A percentile compares a stretch with the other conserved stretches of the same genome.
phyloP scores from a whole-genome alignment of 2,329 filamentous ascomycete species.

The Colletotrichum melonis region DNA sequence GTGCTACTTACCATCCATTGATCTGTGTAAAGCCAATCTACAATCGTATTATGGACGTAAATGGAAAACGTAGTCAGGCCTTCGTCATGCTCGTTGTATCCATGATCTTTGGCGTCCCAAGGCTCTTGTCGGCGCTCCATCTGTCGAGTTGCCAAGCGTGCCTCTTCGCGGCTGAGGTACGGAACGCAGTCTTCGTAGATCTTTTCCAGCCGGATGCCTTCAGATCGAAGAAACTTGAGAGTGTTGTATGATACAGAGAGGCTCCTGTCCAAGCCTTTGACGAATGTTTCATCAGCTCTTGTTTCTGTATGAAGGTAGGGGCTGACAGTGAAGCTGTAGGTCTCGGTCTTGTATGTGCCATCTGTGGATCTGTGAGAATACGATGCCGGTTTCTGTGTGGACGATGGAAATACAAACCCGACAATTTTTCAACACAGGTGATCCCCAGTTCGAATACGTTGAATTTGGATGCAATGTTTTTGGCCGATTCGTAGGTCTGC shows the following conservation, averaged over 20 bases:
- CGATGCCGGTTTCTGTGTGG: background rate
- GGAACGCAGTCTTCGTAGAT: conserved; percentile 42
- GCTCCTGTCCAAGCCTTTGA: conserved; percentile 41
- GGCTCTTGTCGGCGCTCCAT: background rate
- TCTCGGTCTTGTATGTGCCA: conserved; percentile 37
- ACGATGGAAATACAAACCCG: background rate
- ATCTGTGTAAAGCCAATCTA: background rate
- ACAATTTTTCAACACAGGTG: conserved; percentile 42
- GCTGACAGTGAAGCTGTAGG: conserved; percentile 47
- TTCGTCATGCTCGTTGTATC: conserved; percentile 9
- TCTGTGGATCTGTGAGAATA: conserved; percentile 21
- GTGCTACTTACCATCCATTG: background rate
- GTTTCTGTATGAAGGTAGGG: conserved; percentile 40
- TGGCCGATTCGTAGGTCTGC: conserved; percentile 43
- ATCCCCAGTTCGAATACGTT: conserved; percentile 50
- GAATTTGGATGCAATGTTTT: conserved; percentile 43
- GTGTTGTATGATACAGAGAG: conserved; percentile 43
- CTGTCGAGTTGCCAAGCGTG: background rate
- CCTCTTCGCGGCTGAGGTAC: conserved; percentile 43
- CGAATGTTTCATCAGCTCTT: conserved; percentile 31
- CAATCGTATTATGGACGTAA: background rate
- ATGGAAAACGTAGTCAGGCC: background rate
- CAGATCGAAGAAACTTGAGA: conserved; percentile 43
- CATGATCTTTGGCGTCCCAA: background rate
- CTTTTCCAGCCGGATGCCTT: conserved; percentile 42